Evolutionary conservation across 768 basidiomycete genomes (phyloP).

Genomic region (Rhodotorula babjevae): DNA sequence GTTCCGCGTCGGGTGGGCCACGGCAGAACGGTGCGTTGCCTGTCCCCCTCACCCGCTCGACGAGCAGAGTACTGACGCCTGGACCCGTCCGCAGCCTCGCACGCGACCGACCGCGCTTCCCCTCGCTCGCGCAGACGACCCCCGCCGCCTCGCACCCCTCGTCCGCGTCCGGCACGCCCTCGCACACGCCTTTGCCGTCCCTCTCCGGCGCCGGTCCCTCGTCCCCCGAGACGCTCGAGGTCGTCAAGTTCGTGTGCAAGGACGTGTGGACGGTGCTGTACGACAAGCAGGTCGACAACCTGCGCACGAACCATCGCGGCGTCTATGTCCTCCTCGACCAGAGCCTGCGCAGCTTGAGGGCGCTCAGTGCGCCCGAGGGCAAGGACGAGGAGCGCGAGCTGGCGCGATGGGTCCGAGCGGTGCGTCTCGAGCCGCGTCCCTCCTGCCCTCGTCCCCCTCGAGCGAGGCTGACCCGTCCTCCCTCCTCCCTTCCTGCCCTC

Average conservation of each 20-base stretch:
- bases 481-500: not conserved
- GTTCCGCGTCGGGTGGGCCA: constrained; percentile 35
- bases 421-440: not conserved
- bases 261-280: constrained; percentile 41
- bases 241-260: constrained; percentile 43
- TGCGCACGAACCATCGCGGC: constrained; percentile 43
- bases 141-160: not conserved
- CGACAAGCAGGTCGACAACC: constrained; percentile 44
- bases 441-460: not conserved
- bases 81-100: constrained; percentile 14
- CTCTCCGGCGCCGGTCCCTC: not conserved
- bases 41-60: not conserved
- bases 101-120: constrained; percentile 33
- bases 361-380: not conserved
- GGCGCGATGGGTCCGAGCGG: constrained; percentile 3
- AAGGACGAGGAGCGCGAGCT: constrained; percentile 3
- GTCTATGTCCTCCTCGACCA: constrained; percentile 41
- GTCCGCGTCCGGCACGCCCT: not conserved
- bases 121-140: not conserved
- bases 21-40: constrained; percentile 36
- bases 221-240: constrained; percentile 34
- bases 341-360: constrained; percentile 24
- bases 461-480: not conserved
- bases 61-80: too few species aligned
- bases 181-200: not conserved